A percentile compares a stretch with the other conserved stretches of the same genome.
phyloP scores from a whole-genome alignment of 2,329 filamentous ascomycete genomes.

The Tricladium varicosporioides region DNA sequence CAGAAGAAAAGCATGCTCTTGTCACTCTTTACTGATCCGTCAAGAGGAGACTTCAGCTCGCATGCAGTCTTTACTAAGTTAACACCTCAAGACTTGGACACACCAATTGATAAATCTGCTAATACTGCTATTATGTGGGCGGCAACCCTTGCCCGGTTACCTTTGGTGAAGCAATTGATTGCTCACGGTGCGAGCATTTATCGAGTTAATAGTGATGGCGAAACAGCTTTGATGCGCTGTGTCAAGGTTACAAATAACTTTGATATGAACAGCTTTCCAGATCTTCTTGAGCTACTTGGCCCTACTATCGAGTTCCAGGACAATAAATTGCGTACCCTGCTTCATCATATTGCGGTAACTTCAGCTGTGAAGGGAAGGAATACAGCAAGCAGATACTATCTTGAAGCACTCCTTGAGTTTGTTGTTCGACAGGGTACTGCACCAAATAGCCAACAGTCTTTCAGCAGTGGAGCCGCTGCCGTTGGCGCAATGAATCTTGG shows the following conservation, averaged over 20 bases:
- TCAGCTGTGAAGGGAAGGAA: slow-evolving; percentile 93
- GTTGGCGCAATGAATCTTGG: slow-evolving; percentile 68
- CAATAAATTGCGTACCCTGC: slow-evolving; percentile 82
- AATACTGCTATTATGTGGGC: slow-evolving; percentile 97
- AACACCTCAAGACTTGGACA: slow-evolving; percentile 78
- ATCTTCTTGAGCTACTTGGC: slow-evolving; percentile 83
- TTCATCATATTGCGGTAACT: slow-evolving; percentile 95
- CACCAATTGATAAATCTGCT: slow-evolving; percentile 83
- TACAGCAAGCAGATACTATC: slow-evolving; percentile 89
- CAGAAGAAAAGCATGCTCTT: slow-evolving; percentile 80
- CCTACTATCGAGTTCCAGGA: slow-evolving; percentile 89
- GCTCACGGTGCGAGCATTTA: slow-evolving; percentile 82
- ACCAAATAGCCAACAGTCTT: slow-evolving; percentile 49
- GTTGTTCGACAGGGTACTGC: slow-evolving; percentile 81
- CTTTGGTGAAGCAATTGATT: slow-evolving; percentile 78
- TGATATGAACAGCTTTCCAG: slow-evolving; percentile 86
- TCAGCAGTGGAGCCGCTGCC: slow-evolving; percentile 25
- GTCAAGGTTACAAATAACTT: slow-evolving; percentile 93
- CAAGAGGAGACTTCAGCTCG: slow-evolving; percentile 66
- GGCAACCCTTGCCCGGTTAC: slow-evolving; percentile 83
- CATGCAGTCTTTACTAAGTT: slow-evolving; percentile 77
- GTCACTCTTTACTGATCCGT: slow-evolving; percentile 76
- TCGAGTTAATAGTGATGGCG: slow-evolving; percentile 83
- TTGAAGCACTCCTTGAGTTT: slow-evolving; percentile 92
- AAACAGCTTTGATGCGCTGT: slow-evolving; percentile 90